phyloP scores from a whole-genome alignment of 768 basidiomycete genomes.

The Coprinellus micaceus region DNA sequence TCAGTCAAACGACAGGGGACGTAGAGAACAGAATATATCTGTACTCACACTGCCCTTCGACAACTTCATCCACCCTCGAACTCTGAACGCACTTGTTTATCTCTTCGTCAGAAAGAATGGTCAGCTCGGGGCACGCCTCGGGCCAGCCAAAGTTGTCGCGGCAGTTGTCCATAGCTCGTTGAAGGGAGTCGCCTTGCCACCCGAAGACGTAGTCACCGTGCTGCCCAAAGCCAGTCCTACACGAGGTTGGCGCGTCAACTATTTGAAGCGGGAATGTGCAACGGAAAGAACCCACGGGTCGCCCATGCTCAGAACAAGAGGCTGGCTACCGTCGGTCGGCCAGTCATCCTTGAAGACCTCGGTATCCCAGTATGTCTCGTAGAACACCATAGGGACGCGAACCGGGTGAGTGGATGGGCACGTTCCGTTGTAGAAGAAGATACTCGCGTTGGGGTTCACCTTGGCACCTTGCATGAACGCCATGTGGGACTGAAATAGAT shows the following conservation, averaged over 20 bases:
- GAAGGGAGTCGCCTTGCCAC: constrained; percentile 8
- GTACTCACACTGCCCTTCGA: constrained; percentile 7
- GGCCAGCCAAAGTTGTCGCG: constrained; percentile 4
- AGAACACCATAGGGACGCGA: constrained; percentile 10
- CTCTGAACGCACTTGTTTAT: constrained; percentile 7
- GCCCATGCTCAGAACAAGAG: constrained; percentile 8
- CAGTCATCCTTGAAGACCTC: constrained; percentile 8
- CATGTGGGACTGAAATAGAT: constrained; percentile 4
- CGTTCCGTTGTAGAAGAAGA: constrained; percentile 7
- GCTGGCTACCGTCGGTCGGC: constrained; percentile 10
- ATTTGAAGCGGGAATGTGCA: background rate
- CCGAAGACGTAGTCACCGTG: constrained; percentile 14
- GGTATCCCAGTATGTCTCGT: constrained; percentile 12
- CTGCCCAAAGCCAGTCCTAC: constrained; percentile 11
- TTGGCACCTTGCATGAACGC: constrained; percentile 5
- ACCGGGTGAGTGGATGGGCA: constrained; percentile 11
- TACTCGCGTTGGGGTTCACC: constrained; percentile 1
- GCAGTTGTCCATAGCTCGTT: constrained; percentile 12
- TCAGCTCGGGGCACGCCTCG: constrained; percentile 4
- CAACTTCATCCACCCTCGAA: constrained; percentile 4
- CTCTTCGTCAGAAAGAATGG: constrained; percentile 8
- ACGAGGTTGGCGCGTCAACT: background rate
- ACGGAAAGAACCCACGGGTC: constrained; percentile 5
- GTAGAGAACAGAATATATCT: background rate
- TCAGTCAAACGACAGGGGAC: background rate